Base-by-base conservation (phyloP, 495 filamentous ascomycete species). In the Lasiosphaeriaceae sp. region DNA sequence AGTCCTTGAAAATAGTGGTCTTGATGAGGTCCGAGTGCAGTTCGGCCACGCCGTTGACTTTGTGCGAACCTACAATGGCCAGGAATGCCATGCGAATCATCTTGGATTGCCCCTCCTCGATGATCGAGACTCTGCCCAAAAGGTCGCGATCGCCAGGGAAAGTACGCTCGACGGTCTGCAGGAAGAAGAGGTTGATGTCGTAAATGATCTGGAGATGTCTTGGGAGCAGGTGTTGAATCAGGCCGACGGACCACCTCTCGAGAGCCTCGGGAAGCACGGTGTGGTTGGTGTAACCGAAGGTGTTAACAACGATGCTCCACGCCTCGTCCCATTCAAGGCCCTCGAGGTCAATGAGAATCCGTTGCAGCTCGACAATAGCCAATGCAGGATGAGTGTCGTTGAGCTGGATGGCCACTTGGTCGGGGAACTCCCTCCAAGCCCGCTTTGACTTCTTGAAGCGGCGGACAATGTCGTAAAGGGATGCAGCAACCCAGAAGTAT, bases 401-500 rank as follows among this genome's bases (percentile, higher is more conserved):
- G 41, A 98, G 84, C 74, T 98, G 94, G 61, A 98, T 97, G 29
- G 94, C 94, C 59, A 97, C 85, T 66, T 96, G 90, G 39, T 95
- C 94, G 31, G 94, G 82, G 77, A 98, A 98, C 59, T 93, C 87
- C 53, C 72, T 86, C 93, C 94, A 98, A 8, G 90, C 74, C 59
- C 93, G 83, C 73, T 89, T 91, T 20, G 90, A 85, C 80, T 98
- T 98, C 80, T 97, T 97, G 83, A 97, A 98, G 45, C 94, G 85
- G 22, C 94, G 89, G 50, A 98, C 87, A 74, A 98, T 97, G 65
- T 98, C 94, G 67, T 86, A 90, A 6, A 98, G 78, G 16, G 95
- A 97, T 7, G 94, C 94, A 50, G 94, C 92, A 73, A 96, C 96
- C 94, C 94, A 98, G 78, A 98, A 98, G 80, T 98, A 98, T 71